Evolutionary conservation across 768 basidiomycete species (phyloP), one percentile per base, ranked within the genome.

Genomic region (Lactifluus subvellereus): DNA sequence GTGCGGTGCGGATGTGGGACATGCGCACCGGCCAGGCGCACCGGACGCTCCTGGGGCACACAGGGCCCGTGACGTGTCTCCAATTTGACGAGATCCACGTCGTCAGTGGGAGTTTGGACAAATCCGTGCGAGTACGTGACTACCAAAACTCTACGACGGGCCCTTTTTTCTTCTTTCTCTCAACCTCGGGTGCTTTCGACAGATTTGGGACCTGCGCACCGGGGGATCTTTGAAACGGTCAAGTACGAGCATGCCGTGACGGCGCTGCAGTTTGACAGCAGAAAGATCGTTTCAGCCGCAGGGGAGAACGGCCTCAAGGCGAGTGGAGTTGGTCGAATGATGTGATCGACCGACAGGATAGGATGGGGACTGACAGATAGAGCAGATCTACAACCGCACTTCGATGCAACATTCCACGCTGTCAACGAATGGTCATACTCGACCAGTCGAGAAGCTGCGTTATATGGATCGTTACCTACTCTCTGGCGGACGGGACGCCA

Each of bases 1-100:
- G 96, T 42, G 96, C 90, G 3, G 95, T 98, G 35, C 77, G 97
- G 67, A 98, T 99, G 95, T 99, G 97, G 97, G 97, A 99, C 72
- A 98, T 98, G 94, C 88, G 97, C 50, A 99, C 96, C 35, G 97
- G 97, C 6, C 96, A 98, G 71, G 88, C 94, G 8, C 95, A 98
- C 74, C 82, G 96, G 42, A 97, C 94, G 11, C 77, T 99, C 45
- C 75, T 91, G 54, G 97, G 95, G 2, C 97, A 99, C 72, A 97
- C 91, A 5, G 91, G 80, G 0, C 94, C 97, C 9, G 85, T 99
- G 54, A 98, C 94, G 2, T 94, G 89, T 71, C 79, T 99, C 7
- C 90, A 98, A 73, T 98, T 99, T 71, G 97, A 99, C 77, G 95
- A 98, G 76, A 79, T 89, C 61, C 90, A 97, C 72, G 88, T 98